Conservation (phyloP, 495 filamentous ascomycete species). For the Tuber brumale region DNA sequence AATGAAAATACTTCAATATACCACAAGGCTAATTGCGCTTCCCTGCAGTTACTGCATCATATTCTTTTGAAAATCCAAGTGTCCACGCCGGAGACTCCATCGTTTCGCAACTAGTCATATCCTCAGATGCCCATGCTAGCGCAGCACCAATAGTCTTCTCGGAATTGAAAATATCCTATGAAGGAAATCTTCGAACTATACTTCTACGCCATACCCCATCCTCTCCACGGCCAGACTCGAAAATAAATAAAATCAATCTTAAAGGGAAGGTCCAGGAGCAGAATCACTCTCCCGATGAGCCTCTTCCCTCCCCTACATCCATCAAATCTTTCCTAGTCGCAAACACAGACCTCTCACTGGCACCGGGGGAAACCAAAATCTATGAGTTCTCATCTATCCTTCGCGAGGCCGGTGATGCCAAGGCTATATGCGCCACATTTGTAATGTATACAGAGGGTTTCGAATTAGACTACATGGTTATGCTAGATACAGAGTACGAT, state of each 20-base stretch:
- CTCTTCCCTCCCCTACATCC: slow-evolving; percentile 45
- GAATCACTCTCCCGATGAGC: slow-evolving; percentile 13
- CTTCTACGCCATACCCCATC: slow-evolving; percentile 43
- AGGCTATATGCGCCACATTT: slow-evolving; percentile 58
- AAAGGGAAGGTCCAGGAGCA: slow-evolving; percentile 31
- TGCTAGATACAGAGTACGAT: slow-evolving; percentile 45
- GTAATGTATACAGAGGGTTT: slow-evolving; percentile 59
- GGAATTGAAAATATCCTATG: slow-evolving; percentile 59
- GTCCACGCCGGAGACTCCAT: slow-evolving; percentile 78
- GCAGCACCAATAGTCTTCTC: slow-evolving; percentile 61
- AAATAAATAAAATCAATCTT: slow-evolving; percentile 28
- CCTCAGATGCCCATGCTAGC: slow-evolving; percentile 58
- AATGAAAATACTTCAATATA: not conserved
- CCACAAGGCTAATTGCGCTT: slow-evolving; percentile 16
- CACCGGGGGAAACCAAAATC: slow-evolving; percentile 61
- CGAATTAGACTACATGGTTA: slow-evolving; percentile 58
- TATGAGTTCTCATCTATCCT: slow-evolving; percentile 66
- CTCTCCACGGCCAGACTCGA: slow-evolving; percentile 7
- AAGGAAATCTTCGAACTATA: slow-evolving; percentile 61
- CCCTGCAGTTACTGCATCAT: slow-evolving; percentile 56
- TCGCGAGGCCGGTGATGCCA: slow-evolving; percentile 71
- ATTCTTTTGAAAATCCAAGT: slow-evolving; percentile 65
- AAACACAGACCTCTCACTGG: slow-evolving; percentile 59
- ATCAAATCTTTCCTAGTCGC: slow-evolving; percentile 47
- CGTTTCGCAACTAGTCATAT: slow-evolving; percentile 63